These are phyloP conservation scores for Gracilaria caudata DNA, from an alignment of 23 red algal genomes.

Conservation along the genomic window DNA sequence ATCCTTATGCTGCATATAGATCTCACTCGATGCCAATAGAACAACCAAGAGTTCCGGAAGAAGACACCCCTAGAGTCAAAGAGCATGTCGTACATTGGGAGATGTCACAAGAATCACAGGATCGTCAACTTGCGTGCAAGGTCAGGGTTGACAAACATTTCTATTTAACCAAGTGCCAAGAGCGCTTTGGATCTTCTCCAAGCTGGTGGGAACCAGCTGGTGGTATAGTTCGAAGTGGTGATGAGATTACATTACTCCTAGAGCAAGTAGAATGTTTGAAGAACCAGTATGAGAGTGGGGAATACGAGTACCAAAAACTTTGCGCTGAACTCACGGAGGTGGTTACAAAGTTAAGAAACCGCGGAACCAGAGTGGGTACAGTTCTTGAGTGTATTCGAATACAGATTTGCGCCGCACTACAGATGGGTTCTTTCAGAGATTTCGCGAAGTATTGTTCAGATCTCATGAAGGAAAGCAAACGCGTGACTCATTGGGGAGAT, in stretches of 20 bases:
- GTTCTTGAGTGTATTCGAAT: constrained; percentile 26
- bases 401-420: constrained; percentile 1
- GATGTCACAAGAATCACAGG: constrained; percentile 1
- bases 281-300: constrained; percentile 6
- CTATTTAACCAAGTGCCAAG: neutral
- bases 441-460: constrained; percentile 22
- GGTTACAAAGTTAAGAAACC: neutral
- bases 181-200: constrained; percentile 10
- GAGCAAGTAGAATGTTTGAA: neutral
- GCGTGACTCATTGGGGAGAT: neutral
- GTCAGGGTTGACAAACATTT: neutral
- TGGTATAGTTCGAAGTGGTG: neutral
- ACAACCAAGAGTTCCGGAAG: neutral
- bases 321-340: neutral
- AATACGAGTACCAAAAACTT: constrained; percentile 26
- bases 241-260: neutral
- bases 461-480: neutral
- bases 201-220: constrained; percentile 3
- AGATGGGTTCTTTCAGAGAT: constrained; percentile 30
- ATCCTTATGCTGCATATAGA: neutral
- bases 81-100: neutral
- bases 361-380: constrained; percentile 10
- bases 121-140: constrained; percentile 4
- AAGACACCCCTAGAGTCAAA: neutral
- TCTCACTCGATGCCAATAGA: neutral